Evolutionary conservation across 208 protist genomes (phyloP).

Genomic region (Crithidia acanthocephali): DNA sequence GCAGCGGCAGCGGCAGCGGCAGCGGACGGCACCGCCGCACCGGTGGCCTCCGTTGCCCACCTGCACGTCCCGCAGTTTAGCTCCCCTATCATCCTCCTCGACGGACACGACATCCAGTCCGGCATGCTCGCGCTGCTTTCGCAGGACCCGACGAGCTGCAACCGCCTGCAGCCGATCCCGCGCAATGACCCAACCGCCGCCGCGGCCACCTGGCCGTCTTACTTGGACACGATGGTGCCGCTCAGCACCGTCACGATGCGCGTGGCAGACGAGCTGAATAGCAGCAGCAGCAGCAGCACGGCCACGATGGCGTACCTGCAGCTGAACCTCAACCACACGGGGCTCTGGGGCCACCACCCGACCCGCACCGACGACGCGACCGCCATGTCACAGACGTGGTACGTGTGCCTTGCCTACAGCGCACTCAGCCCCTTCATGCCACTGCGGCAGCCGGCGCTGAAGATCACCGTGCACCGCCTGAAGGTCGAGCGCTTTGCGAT

Average conservation of each 20-base stretch:
- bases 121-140: slow-evolving; percentile 72
- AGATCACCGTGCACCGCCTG: slow-evolving; percentile 50
- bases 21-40: background rate
- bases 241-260: slow-evolving; percentile 47
- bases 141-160: slow-evolving; percentile 36
- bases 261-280: background rate
- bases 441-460: slow-evolving; percentile 31
- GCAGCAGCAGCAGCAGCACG: slow-evolving; percentile 1
- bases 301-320: slow-evolving; percentile 53
- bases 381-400: slow-evolving; percentile 43
- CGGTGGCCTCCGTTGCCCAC: slow-evolving; percentile 17
- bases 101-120: slow-evolving; percentile 44
- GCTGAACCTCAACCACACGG: slow-evolving; percentile 75
- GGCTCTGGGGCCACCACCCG: slow-evolving; percentile 56
- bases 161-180: slow-evolving; percentile 37
- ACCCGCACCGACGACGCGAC: slow-evolving; percentile 27
- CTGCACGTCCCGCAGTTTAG: slow-evolving; percentile 61
- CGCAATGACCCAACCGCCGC: slow-evolving; percentile 22
- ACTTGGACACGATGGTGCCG: slow-evolving; percentile 66
- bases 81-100: slow-evolving; percentile 62
- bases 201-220: slow-evolving; percentile 16
- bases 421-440: slow-evolving; percentile 45
- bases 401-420: slow-evolving; percentile 66
- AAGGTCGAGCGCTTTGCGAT: slow-evolving; percentile 36
- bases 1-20: background rate